Evolutionary conservation across 108 stramenopile genomes (phyloP).

Genomic region (Aurantiochytrium sp.): DNA sequence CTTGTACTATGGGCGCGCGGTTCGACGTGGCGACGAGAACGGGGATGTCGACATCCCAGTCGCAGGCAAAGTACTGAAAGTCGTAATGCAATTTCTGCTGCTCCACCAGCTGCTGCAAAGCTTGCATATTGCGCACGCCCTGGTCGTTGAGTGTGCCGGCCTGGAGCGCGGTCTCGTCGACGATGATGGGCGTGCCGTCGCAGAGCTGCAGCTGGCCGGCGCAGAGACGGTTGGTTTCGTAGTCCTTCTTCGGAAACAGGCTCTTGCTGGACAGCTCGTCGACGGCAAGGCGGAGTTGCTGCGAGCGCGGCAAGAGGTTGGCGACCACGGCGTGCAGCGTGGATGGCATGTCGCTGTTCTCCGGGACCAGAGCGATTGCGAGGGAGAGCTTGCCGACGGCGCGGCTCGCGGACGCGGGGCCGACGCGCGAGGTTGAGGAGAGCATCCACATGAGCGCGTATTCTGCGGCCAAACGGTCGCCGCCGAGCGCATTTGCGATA

Average conservation of each 20-base stretch:
- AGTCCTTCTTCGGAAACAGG: slow-evolving; percentile 15
- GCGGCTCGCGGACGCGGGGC: not conserved
- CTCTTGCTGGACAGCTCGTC: not conserved
- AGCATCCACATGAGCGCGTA: slow-evolving; percentile 1
- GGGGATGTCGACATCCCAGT: not conserved
- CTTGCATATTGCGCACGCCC: slow-evolving; percentile 15
- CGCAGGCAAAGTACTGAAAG: slow-evolving; percentile 12
- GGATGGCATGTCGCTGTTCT: not conserved
- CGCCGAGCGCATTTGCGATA: not conserved
- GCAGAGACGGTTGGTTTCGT: slow-evolving; percentile 23
- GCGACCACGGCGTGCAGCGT: not conserved
- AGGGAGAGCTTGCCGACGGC: not conserved
- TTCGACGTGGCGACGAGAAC: not conserved
- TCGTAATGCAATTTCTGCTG: not conserved
- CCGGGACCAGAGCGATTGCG: not conserved
- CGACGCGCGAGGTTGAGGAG: not conserved
- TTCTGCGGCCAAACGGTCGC: not conserved
- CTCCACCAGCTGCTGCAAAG: not conserved
- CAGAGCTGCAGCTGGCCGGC: slow-evolving; percentile 5
- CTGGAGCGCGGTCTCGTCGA: slow-evolving; percentile 26
- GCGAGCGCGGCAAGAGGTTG: not conserved
- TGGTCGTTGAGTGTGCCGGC: not conserved
- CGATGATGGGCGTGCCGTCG: not conserved
- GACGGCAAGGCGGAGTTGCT: not conserved
- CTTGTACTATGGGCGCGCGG: not conserved